Base-by-base conservation (phyloP, 2,329 filamentous ascomycete species). In the Kalaharituber pfeilii region DNA sequence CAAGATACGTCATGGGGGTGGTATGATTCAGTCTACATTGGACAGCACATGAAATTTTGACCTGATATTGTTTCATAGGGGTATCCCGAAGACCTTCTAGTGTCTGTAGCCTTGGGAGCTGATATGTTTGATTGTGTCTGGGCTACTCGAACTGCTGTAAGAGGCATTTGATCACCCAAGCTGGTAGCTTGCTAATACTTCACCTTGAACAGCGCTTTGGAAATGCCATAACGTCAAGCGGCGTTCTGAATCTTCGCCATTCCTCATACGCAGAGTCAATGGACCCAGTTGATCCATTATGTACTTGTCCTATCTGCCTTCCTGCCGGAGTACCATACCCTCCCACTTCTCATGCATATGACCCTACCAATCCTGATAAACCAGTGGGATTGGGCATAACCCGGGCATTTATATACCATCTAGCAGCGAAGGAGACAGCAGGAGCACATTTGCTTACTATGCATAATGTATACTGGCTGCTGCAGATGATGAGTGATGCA, bases 61-160 rank as follows among this genome's bases (percentile, higher is more conserved):
- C 28, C 2, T 45, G 25, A 13, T 20, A 20, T 49, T 18, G 50
- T 27, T 50, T 62, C 53, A 25, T 52, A 78, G 75, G 87, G 91
- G 11, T 98, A 95, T 68, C 91, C 91, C 1, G 91, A 96, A 70
- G 91, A 98, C 65, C 73, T 98, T 54, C 78, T 98, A 1, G 88
- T 98, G 36, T 93, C 86, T 52, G 81, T 95, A 3, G 91, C 91
- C 1, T 75, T 98, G 0, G 91, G 91, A 2, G 91, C 91, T 50
- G 91, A 98, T 69, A 98, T 98, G 91, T 98, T 98, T 67, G 91
- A 98, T 70, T 98, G 93, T 66, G 91, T 98, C 5, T 98, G 91
- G 91, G 93, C 91, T 1, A 96, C 91, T 3, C 76, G 91, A 53
- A 98, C 91, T 30, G 91, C 91, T 6, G 76, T 79, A 69, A 66